Evolutionary conservation across 2,329 filamentous ascomycete species (phyloP), one percentile per base, ranked within the genome.

Genomic region (Verticillium tricorpus): DNA sequence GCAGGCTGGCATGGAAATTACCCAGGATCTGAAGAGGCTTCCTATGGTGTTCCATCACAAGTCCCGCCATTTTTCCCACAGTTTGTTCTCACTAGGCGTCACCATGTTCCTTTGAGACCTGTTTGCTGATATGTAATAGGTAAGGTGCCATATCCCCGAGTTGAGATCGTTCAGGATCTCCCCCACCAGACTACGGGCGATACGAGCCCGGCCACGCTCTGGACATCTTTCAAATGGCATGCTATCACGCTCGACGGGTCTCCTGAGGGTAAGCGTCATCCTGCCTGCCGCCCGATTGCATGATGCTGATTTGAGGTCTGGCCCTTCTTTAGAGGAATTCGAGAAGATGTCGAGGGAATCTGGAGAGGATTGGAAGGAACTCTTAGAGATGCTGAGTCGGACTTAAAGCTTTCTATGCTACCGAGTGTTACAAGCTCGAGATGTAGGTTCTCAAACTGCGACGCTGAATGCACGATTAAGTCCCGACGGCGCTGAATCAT

Each of bases 201-300:
- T 25, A 32, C 57, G n/a, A 68, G 65, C 31, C 58, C 61, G 9
- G 64, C 63, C 1, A 68, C 65, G 32, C 63, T 68, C 39, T 68
- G 66, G 66, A 64, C 66, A 8, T 66, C 66, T 11, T 62, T 62
- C 14, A 68, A 68, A 32, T 68, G 66, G 65, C 60, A 68, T 39
- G 66, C 66, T 8, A 62, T 67, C 5, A 68, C 65, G 34, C 65
- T 67, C 15, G 62, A 66, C 34, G 66, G 65, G 61, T 62, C 65
- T 34, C 61, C 64, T 12, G 66, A 66, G 60, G 66, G 65, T 65
- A 2, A 65, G 64, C 25, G 65, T 32, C 15, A 1, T 17, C 54
- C 40, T 50, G 22, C 39, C 22, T 15, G 37, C 19, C n/a, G 22
- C 4, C 57, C 28, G 14, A 1, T 59, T 25, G 54, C 3, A 39